Conservation (phyloP, 1,284 basidiomycete genomes). For the Somion occarium region DNA sequence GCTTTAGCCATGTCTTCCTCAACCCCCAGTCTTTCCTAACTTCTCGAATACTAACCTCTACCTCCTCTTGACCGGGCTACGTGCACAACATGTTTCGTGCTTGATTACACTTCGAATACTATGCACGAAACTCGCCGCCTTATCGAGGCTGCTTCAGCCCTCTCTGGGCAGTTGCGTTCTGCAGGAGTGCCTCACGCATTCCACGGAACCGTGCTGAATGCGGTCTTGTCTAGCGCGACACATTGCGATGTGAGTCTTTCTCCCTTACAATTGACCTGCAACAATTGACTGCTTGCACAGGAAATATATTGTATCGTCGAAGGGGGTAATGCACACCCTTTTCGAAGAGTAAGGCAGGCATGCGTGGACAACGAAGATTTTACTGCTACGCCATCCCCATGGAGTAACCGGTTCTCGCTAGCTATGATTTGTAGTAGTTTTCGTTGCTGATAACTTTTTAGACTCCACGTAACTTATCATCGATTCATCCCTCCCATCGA, state of each 20-base stretch:
- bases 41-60: slow-evolving; percentile 23
- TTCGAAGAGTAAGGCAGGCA: slow-evolving; percentile 51
- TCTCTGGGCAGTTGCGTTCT: slow-evolving; percentile 55
- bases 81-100: slow-evolving; percentile 22
- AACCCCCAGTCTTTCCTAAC: slow-evolving; percentile 18
- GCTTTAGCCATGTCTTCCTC: slow-evolving; percentile 23
- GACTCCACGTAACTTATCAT: slow-evolving; percentile 34
- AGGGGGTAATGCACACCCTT: slow-evolving; percentile 44
- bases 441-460: slow-evolving; percentile 18
- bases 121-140: slow-evolving; percentile 65
- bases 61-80: slow-evolving; percentile 12
- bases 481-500: slow-evolving; percentile 33
- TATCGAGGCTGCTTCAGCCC: slow-evolving; percentile 62
- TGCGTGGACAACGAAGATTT: slow-evolving; percentile 38
- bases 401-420: slow-evolving; percentile 44
- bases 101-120: slow-evolving; percentile 18
- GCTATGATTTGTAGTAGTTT: slow-evolving; percentile 3
- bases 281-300: slow-evolving; percentile 27
- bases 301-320: slow-evolving; percentile 57
- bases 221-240: slow-evolving; percentile 49
- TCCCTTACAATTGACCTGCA: background rate
- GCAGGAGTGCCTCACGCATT: slow-evolving; percentile 63
- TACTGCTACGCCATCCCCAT: slow-evolving; percentile 41
- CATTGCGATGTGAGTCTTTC: slow-evolving; percentile 49
- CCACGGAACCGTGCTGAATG: slow-evolving; percentile 57